phyloP scores from a whole-genome alignment of 1,284 basidiomycete species.

The Inonotus obliquus region DNA sequence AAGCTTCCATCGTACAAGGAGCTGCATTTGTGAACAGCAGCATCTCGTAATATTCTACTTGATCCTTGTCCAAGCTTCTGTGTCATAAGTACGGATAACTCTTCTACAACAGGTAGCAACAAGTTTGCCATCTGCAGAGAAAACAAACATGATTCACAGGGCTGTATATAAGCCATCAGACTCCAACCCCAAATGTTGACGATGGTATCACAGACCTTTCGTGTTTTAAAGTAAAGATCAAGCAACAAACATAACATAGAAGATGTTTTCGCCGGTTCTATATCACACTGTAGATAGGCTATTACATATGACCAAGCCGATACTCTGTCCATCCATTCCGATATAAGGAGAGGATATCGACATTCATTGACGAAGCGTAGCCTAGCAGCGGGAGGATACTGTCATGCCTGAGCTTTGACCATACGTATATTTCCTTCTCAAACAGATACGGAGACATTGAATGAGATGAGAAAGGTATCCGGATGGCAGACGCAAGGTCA shows the following conservation, averaged over 20 bases:
- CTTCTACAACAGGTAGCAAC: constrained; percentile 78
- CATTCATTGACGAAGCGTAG: constrained; percentile 2
- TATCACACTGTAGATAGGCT: background rate
- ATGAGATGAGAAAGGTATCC: background rate
- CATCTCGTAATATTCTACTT: too few species aligned
- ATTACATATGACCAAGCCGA: constrained; percentile 4
- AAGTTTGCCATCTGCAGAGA: constrained; percentile 73
- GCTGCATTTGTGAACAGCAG: constrained; percentile 39
- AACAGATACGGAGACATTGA: background rate
- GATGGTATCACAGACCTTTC: constrained; percentile 62
- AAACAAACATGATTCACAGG: constrained; percentile 81
- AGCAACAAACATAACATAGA: constrained; percentile 83
- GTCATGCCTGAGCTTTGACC: constrained; percentile 8
- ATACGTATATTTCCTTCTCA: constrained; percentile 10
- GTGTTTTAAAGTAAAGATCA: constrained; percentile 89
- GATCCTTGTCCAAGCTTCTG: constrained; percentile 61
- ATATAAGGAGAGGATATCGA: constrained; percentile 8
- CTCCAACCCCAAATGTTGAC: background rate
- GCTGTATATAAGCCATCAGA: constrained; percentile 29
- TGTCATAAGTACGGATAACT: constrained; percentile 72
- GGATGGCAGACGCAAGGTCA: background rate
- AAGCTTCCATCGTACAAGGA: constrained; percentile 65
- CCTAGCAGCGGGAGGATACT: constrained; percentile 8
- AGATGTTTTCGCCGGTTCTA: constrained; percentile 50
- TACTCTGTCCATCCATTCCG: constrained; percentile 12